Conservation (phyloP, 2,329 filamentous ascomycete species). For the Trichophyton benhamiae region DNA sequence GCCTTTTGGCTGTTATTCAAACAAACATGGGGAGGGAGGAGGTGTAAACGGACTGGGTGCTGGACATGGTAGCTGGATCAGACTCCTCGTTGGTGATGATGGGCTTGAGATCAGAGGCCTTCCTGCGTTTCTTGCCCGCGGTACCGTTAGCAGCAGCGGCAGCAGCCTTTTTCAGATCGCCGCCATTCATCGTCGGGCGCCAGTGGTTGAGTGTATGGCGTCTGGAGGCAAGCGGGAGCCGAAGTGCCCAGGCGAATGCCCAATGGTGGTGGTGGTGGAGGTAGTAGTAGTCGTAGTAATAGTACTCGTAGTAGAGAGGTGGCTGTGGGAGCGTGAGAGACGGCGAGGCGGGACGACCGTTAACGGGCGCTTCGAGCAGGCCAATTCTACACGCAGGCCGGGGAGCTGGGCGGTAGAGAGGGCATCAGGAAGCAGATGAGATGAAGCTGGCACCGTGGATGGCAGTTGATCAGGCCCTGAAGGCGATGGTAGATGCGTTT, state of each 20-base stretch:
- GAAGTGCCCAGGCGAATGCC: background rate
- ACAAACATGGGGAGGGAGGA: background rate
- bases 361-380: background rate
- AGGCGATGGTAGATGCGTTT: background rate
- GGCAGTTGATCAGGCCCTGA: background rate
- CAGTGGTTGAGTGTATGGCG: background rate
- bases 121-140: slow-evolving; percentile 53
- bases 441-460: slow-evolving; percentile 11
- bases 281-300: background rate
- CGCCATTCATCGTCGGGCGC: slow-evolving; percentile 44
- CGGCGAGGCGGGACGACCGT: background rate
- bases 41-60: background rate
- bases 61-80: slow-evolving; percentile 17
- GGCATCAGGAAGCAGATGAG: slow-evolving; percentile 8
- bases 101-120: slow-evolving; percentile 51
- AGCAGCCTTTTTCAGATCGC: slow-evolving; percentile 46
- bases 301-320: background rate
- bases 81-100: slow-evolving; percentile 50
- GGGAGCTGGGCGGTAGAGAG: background rate
- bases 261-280: background rate
- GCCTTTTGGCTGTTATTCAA: background rate
- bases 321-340: background rate
- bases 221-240: background rate
- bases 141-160: slow-evolving; percentile 38
- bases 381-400: background rate